Conservation (phyloP, 768 basidiomycete genomes). For the Amanita jacksonii region DNA sequence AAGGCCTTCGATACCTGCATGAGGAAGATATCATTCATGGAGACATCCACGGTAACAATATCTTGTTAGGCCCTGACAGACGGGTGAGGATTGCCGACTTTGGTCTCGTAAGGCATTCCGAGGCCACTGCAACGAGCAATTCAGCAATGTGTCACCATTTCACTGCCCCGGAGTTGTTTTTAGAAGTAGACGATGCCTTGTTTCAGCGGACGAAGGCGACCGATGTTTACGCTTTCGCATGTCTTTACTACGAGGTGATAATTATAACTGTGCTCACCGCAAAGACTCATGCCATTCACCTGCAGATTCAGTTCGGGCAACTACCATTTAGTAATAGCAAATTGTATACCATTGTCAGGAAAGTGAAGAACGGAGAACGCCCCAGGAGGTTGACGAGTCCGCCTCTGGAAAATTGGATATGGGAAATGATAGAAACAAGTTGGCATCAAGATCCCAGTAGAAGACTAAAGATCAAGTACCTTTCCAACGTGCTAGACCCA, state of each 20-base stretch:
- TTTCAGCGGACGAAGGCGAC: conserved; percentile 1
- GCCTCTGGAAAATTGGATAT: not conserved
- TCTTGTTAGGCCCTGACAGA: not conserved
- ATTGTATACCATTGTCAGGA: not conserved
- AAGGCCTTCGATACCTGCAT: conserved; percentile 5
- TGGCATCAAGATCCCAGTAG: conserved; percentile 2
- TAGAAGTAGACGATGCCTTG: not conserved
- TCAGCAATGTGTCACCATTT: not conserved
- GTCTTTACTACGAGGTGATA: conserved; percentile 3
- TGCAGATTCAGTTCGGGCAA: not conserved
- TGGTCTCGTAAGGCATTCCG: not conserved
- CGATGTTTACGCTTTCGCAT: conserved; percentile 3
- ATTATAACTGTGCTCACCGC: too few species aligned
- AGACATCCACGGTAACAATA: not conserved
- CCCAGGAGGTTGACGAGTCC: not conserved
- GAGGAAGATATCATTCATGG: conserved; percentile 3
- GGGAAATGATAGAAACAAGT: conserved; percentile 1
- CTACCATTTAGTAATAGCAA: not conserved
- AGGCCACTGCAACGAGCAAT: conserved; percentile 1
- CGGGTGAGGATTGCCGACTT: conserved; percentile 6
- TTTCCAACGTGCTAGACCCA: too few species aligned
- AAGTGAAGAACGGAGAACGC: not conserved
- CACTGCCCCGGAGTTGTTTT: conserved; percentile 1
- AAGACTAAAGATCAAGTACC: not conserved
- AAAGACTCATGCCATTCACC: too few species aligned